Percentiles rank a stretch among this genome's conserved stretches.
Conservation (phyloP, 2,329 filamentous ascomycete genomes). For the Didymellaceae sp. region DNA sequence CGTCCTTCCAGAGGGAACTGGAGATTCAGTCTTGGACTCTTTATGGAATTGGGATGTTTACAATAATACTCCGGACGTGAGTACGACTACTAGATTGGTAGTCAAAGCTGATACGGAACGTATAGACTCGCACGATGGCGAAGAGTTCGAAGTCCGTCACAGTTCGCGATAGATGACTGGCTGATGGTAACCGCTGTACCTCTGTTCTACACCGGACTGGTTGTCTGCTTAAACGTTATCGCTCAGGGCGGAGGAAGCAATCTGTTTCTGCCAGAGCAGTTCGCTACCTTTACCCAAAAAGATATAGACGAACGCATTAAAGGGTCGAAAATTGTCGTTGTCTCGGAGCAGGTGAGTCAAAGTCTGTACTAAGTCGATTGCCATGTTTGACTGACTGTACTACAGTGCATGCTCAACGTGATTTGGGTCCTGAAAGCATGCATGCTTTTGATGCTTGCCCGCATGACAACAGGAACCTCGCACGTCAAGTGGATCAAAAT, state of each 20-base stretch:
- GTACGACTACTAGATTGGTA: constrained; percentile 1
- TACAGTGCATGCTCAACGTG: constrained; percentile 67
- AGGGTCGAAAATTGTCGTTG: constrained; percentile 54
- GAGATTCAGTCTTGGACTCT: constrained; percentile 37
- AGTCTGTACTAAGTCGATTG: too few relatives aligned
- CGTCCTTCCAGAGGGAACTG: constrained; percentile 28
- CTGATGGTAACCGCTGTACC: constrained; percentile 38
- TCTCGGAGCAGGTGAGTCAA: constrained; percentile 51
- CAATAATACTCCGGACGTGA: constrained; percentile 39
- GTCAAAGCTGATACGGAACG: neutral
- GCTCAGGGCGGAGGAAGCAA: constrained; percentile 53
- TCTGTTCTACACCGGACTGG: constrained; percentile 50
- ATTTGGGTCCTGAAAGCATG: constrained; percentile 65
- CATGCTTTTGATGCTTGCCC: constrained; percentile 63
- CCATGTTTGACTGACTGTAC: constrained; percentile 48
- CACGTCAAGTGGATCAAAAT: constrained; percentile 56
- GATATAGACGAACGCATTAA: constrained; percentile 53
- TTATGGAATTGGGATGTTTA: constrained; percentile 38
- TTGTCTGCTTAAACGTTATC: constrained; percentile 53
- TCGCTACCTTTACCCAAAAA: constrained; percentile 43
- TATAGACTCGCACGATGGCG: constrained; percentile 36
- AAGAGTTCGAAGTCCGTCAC: constrained; percentile 27
- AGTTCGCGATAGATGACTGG: constrained; percentile 39
- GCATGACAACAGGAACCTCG: constrained; percentile 58
- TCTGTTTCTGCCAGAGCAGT: constrained; percentile 49